Evolutionary conservation across 345 rosid species (phyloP), one percentile per base, ranked within the genome.

Genomic region (Boechera retrofracta): DNA sequence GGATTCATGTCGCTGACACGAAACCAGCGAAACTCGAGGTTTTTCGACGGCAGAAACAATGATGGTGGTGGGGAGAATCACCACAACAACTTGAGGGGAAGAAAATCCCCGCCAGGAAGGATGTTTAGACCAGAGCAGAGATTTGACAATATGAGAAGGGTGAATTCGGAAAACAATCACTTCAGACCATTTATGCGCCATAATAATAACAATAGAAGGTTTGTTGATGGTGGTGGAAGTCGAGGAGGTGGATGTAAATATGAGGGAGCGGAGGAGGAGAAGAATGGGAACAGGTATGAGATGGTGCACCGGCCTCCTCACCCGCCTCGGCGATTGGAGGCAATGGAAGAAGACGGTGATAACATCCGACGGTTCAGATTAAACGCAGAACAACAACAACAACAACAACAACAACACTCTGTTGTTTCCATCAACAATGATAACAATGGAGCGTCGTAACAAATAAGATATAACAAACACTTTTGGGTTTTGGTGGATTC

Each of bases 21-120:
- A 75, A 71, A 53, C 45, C 44, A 38, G 42, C 81, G 77, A 45
- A 67, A 86, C 1, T 83, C 64, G 4, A 73, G 85, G 67, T 69
- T 78, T 67, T 76, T 82, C 58, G 88, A 83, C 42, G 84, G 85
- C 21, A 81, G 77, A 49, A 67, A 76, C 62, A 11, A 78, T 75
- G 81, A 39, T 42, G 47, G 47, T 28, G 2, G 35, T 28, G 67
- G 44, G 13, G 59, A 57, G 48, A 48, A 48, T 13, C 54, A 36
- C 38, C 21, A 48, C 57, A 52, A 13, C 12, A 29, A 41, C 41
- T 60, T 41, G 54, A 52, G 84, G 66, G 82, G 38, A 61, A 83
- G 86, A 64, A 85, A 79, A 29, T 79, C 80, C 33, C 69, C 80
- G 29, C 82, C 48, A 58, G 73, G 71, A 18, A 38, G 42, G 11